Evolutionary conservation across 805 yeast species (phyloP), one percentile per base, ranked within the genome.

Genomic region (Hyphopichia homilentoma): DNA sequence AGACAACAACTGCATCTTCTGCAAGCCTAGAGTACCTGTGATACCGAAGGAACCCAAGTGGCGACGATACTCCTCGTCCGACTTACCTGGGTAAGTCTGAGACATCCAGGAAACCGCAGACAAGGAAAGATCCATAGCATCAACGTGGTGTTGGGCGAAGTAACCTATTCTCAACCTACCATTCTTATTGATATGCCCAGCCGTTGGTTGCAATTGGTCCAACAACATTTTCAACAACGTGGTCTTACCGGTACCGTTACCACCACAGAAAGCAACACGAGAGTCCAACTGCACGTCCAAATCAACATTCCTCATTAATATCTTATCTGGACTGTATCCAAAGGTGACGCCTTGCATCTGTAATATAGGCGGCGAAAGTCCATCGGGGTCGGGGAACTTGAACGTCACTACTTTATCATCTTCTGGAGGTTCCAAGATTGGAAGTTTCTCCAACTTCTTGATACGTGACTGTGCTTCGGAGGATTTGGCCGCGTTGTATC

Each of bases 161-260:
- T 93, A 93, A 12, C 96, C 97, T 34, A 93, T 84, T 63, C 97
- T 77, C 45, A 93, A 67, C 47, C 97, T 75, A 26, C 93, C 82
- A 52, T 93, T 89, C 43, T 77, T 77, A 15, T 86, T 74, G 14
- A 89, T 82, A 35, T 73, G 70, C 35, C 98, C 98, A n/a, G 64
- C 69, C 27, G 79, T 52, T 2, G 98, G 97, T 15, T 67, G 65
- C 33, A 84, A 64, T 44, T 69, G 77, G 41, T 85, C 96, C 77
- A 89, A 80, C 47, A 93, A 68, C 26, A 93, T 67, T 57, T 90
- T 90, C 53, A 93, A 73, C 40, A 93, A 68, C 3, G 99, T 93
- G 7, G 98, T 89, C 60, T 93, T 93, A 84, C 99, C 99, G 54
- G 96, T 86, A 68, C 99, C 99, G 57, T 93, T 93, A 39, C 97